A percentile compares a stretch with the other conserved stretches of the same genome.
phyloP scores from a whole-genome alignment of 768 basidiomycete species.

The Boletellus ananas region DNA sequence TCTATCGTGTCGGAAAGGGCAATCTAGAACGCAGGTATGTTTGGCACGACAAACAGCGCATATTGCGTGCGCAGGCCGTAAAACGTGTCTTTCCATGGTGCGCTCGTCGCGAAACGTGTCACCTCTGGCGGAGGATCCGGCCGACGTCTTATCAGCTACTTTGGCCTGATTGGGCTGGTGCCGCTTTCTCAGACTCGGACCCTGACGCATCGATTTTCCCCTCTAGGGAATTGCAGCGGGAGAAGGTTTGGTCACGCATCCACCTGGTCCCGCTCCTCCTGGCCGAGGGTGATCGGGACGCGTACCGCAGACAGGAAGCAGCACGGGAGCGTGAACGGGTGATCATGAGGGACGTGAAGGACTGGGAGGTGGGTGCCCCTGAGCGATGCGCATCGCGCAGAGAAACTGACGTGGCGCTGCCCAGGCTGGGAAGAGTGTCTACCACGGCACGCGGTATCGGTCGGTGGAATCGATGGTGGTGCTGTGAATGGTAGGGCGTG shows the following conservation, averaged over 20 bases:
- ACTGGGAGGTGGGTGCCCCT: conserved; percentile 80
- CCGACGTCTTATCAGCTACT: conserved; percentile 43
- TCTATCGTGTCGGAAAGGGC: conserved; percentile 87
- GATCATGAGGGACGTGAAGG: conserved; percentile 93
- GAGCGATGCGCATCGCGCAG: conserved; percentile 19
- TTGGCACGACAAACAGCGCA: conserved; percentile 20
- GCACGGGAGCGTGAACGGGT: conserved; percentile 73
- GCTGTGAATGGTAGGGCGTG: conserved; percentile 35
- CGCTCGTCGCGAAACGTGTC: conserved; percentile 71
- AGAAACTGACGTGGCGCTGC: conserved; percentile 13
- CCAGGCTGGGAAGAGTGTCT: conserved; percentile 83
- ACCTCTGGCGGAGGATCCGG: conserved; percentile 46
- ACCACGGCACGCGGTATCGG: conserved; percentile 74
- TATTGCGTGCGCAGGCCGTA: conserved; percentile 54
- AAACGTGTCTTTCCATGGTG: conserved; percentile 57
- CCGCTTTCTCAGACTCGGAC: conserved; percentile 42
- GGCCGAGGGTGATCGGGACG: conserved; percentile 91
- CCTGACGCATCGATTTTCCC: conserved; percentile 29
- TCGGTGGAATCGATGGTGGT: conserved; percentile 55
- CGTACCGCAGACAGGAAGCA: conserved; percentile 77
- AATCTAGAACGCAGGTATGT: conserved; percentile 91
- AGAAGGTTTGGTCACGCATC: conserved; percentile 94
- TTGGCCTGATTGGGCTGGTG: conserved; percentile 37
- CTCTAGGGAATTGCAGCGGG: conserved; percentile 85
- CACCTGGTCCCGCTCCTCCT: conserved; percentile 88